Conservation (phyloP, 2,329 filamentous ascomycete species). For the Cladosporium sp. region DNA sequence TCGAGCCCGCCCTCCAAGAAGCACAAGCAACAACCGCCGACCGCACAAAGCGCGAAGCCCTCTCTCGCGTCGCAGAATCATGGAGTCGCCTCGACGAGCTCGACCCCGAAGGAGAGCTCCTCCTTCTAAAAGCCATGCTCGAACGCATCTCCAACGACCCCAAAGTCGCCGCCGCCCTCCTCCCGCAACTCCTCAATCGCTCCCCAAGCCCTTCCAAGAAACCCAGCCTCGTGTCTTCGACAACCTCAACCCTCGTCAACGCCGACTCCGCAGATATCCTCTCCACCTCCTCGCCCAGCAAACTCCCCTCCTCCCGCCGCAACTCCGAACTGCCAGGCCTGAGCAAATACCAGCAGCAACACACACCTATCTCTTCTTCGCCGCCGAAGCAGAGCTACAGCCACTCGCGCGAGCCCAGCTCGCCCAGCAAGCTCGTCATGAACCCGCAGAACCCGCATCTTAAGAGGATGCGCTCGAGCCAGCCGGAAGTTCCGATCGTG, state of each 20-base stretch:
- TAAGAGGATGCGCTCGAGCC: constrained; percentile 66
- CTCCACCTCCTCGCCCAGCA: constrained; percentile 13
- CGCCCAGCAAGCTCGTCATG: constrained; percentile 67
- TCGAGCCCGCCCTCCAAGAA: constrained; percentile 84
- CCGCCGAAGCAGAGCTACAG: constrained; percentile 20
- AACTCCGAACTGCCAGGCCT: constrained; percentile 27
- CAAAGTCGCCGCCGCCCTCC: constrained; percentile 58
- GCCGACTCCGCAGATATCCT: constrained; percentile 8
- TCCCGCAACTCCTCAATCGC: constrained; percentile 34
- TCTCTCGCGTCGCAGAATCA: constrained; percentile 80
- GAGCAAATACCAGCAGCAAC: constrained; percentile 1
- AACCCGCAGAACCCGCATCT: constrained; percentile 84
- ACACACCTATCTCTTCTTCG: constrained; percentile 23
- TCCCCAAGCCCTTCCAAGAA: constrained; percentile 30
- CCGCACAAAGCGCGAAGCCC: constrained; percentile 72
- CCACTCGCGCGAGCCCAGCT: constrained; percentile 23
- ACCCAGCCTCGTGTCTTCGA: constrained; percentile 17
- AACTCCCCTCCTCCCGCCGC: constrained; percentile 10
- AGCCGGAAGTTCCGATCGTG: constrained; percentile 28
- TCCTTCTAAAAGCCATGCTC: constrained; percentile 77
- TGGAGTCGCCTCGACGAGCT: constrained; percentile 81
- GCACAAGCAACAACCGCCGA: constrained; percentile 74
- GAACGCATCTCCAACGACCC: constrained; percentile 70
- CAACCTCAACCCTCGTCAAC: constrained; percentile 21
- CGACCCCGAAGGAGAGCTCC: constrained; percentile 87